Percentiles rank a stretch among this genome's conserved stretches.
phyloP scores from a whole-genome alignment of 2,329 filamentous ascomycete species.

The Diaporthe ilicicola region DNA sequence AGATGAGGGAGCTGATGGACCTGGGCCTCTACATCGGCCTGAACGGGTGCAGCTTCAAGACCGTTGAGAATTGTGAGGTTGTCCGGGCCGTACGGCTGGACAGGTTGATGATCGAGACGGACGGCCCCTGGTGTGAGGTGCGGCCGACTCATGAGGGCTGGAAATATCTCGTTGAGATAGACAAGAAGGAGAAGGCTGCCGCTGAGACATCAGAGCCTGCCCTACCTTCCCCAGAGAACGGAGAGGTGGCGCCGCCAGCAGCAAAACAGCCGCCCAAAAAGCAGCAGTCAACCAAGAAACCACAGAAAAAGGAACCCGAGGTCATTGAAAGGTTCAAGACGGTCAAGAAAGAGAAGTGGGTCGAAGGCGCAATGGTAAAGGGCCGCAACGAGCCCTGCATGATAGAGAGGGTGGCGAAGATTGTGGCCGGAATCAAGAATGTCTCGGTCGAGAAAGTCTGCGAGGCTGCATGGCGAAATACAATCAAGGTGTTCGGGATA shows the following conservation, averaged over 20 bases:
- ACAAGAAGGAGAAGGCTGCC: conserved; percentile 37
- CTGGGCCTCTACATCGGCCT: conserved; percentile 91
- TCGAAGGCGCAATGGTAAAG: conserved; percentile 88
- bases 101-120: conserved; percentile 91
- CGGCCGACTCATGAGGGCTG: conserved; percentile 86
- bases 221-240: neutral
- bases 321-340: conserved; percentile 78
- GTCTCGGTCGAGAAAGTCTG: conserved; percentile 82
- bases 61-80: conserved; percentile 86
- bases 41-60: conserved; percentile 97
- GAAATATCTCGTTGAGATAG: conserved; percentile 66
- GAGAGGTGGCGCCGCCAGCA: conserved; percentile 20
- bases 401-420: conserved; percentile 87
- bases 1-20: conserved; percentile 82
- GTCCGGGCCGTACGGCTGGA: conserved; percentile 82
- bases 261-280: conserved; percentile 34
- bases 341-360: conserved; percentile 97
- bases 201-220: conserved; percentile 28
- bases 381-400: conserved; percentile 92
- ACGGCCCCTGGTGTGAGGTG: conserved; percentile 98
- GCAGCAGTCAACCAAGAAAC: conserved; percentile 50
- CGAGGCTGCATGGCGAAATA: conserved; percentile 87
- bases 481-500: conserved; percentile 79
- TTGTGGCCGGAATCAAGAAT: conserved; percentile 86
- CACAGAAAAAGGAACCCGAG: conserved; percentile 69